Evolutionary conservation across 1,139 yeast genomes (phyloP), one percentile per base, ranked within the genome.

Genomic region (Yamadazyma sp.): DNA sequence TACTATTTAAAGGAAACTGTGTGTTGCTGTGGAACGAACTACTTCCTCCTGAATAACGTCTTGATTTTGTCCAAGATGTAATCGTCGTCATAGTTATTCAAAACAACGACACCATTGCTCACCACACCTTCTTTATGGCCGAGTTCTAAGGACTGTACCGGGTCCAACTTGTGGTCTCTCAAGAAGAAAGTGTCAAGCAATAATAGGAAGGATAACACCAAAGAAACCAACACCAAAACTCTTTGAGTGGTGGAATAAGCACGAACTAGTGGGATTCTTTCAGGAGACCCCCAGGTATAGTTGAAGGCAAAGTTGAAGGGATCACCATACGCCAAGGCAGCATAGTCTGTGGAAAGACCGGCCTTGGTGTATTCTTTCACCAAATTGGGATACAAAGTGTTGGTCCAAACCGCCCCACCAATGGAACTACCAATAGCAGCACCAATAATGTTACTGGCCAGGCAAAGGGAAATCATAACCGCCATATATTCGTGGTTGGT

Each of bases 391-490:
- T 42, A 49, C 41, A 53, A 46, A 12, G 48, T 50, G 28, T 56
- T 54, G 24, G 83, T 77, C 86, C 86, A 82, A 29, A 82, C 66
- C 15, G 86, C 84, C 52, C 86, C 87, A 14, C 83, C 72, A 23
- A 82, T 66, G 30, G 77, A 53, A 14, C 70, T 54, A 23, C 81
- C 81, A 36, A 75, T 47, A 48, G 84, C 84, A n/a, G 76, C 59
- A 18, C 87, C 87, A 40, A 82, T 66, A 51, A 79, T 73, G 57
- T 76, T 80, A 26, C 73, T 52, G 1, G 85, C 70, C 49, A 76
- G 70, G 50, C 72, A 73, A 38, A 81, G 56, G 1, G 86, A 76
- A 30, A 81, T 69, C 25, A 80, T 76, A 33, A 76, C 66, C 11
- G 85, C 83, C 79, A 80, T 76, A 57, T 78, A 66, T 53, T 80